phyloP scores from a whole-genome alignment of 306 rosid species.

The Glycine latifolia region DNA sequence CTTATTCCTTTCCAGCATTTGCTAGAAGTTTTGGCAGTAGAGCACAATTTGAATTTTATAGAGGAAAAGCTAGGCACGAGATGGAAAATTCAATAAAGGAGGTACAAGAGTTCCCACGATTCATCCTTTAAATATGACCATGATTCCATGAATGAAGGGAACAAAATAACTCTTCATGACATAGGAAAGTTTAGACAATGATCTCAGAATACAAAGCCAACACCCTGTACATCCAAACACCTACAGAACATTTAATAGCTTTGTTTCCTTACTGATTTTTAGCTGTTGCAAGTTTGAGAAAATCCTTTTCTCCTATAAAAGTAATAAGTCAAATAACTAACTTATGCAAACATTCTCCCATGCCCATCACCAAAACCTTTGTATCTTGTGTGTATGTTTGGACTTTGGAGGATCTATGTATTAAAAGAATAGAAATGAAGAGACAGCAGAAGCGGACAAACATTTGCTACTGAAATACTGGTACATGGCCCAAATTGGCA shows the following conservation, averaged over 20 bases:
- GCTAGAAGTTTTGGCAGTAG: slow-evolving; percentile 10
- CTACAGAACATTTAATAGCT: background rate
- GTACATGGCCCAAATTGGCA: background rate
- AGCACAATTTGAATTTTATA: background rate
- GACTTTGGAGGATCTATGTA: background rate
- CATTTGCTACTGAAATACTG: background rate
- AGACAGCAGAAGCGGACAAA: slow-evolving; percentile 19
- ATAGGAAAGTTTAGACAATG: no score
- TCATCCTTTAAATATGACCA: slow-evolving; percentile 1
- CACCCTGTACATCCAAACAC: background rate
- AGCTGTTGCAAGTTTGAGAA: slow-evolving; percentile 26
- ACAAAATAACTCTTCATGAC: background rate
- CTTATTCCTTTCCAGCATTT: slow-evolving; percentile 30
- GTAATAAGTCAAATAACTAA: background rate
- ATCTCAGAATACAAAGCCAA: background rate
- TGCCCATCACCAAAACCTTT: slow-evolving; percentile 14
- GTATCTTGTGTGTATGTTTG: slow-evolving; percentile 1
- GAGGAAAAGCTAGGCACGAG: slow-evolving; percentile 5
- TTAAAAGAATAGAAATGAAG: slow-evolving; percentile 16
- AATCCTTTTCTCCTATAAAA: background rate
- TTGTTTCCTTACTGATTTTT: background rate
- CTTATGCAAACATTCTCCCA: slow-evolving; percentile 6
- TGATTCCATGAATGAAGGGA: background rate
- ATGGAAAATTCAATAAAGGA: slow-evolving; percentile 19
- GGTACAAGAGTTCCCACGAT: background rate